Evolutionary conservation across 1,284 basidiomycete genomes (phyloP), one percentile per base, ranked within the genome.

Genomic region (Rhodotorula sp.): DNA sequence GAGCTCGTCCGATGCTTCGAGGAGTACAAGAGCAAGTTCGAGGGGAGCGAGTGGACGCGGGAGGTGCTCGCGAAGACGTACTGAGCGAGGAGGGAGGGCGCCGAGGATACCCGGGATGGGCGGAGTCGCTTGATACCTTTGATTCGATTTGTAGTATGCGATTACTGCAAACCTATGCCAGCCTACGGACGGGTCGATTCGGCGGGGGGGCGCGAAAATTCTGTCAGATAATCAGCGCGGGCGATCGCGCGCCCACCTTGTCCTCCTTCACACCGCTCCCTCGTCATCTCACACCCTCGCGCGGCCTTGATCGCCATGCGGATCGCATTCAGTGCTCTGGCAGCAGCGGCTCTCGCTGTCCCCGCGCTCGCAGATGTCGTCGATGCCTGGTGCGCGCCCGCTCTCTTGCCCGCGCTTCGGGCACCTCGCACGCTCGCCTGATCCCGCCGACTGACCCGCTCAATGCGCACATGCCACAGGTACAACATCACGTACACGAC

Each of bases 21-120:
- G 51, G 81, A 86, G 76, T 92, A 86, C 81, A 84, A 84, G 71
- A 85, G 86, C 15, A 83, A 83, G 66, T 87, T 94, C 62, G 88
- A 90, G 76, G 83, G 80, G 28, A 94, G 92, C 77, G 79, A 85
- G 4, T 97, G 94, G 94, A 84, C 92, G 46, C 83, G 85, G 77
- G 82, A 82, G 56, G 81, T 91, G 59, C 78, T 92, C 28, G 80
- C 74, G 37, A 76, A 76, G 68, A 80, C 78, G 55, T 80, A 75
- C 63, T 74, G 67, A 70, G 50, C 22, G 34, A 10, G 10, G 47
- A 4, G 18, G 15, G n/a, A n/a, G 16, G 37, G 16, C 37, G 24
- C 40, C 40, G 40, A 44, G 40, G 8, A 44, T 44, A 44, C 40
- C 40, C 16, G 40, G 40, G 40, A 44, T 44, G 16, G 40, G 40